Evolutionary conservation across 1,139 yeast species (phyloP).

Genomic region (Ogataea hybrid): DNA sequence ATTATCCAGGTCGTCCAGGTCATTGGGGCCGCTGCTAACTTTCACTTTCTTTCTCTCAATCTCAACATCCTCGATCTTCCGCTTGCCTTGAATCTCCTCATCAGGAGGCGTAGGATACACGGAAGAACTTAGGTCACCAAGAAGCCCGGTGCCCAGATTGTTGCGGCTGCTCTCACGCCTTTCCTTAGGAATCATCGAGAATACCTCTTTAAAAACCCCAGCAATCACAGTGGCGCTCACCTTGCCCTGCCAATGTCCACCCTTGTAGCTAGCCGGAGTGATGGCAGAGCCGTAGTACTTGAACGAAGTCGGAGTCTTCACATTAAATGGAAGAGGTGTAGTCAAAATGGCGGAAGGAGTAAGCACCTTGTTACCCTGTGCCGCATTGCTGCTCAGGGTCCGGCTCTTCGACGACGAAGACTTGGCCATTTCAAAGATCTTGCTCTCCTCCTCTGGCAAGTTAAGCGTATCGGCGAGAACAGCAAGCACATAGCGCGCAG

Average conservation of each 20-base stretch:
- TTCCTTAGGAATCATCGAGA: constrained; percentile 19
- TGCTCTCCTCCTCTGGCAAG: constrained; percentile 38
- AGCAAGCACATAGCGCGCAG: constrained; percentile 50
- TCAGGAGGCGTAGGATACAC: constrained; percentile 34
- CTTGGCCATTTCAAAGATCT: constrained; percentile 21
- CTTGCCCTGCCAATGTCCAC: constrained; percentile 42
- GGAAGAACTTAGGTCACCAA: constrained; percentile 13
- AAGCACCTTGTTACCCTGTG: constrained; percentile 20
- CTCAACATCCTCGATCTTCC: constrained; percentile 14
- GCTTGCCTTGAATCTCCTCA: constrained; percentile 18
- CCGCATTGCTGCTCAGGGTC: constrained; percentile 7
- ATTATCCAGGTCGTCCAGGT: constrained; percentile 12
- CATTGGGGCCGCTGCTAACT: constrained; percentile 6
- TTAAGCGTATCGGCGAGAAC: constrained; percentile 51
- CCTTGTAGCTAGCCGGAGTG: constrained; percentile 24
- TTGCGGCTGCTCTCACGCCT: constrained; percentile 10
- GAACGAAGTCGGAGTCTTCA: constrained; percentile 32
- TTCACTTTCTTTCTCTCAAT: constrained; percentile 13
- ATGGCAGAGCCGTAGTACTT: constrained; percentile 21
- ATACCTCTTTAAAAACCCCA: constrained; percentile 47
- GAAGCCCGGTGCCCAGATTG: constrained; percentile 6
- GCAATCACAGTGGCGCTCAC: constrained; percentile 45
- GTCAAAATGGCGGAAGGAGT: constrained; percentile 38
- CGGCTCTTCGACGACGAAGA: constrained; percentile 6
- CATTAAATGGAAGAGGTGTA: constrained; percentile 38